Conservation (phyloP, 2,329 filamentous ascomycete species). For the Calonectria hawksworthii region DNA sequence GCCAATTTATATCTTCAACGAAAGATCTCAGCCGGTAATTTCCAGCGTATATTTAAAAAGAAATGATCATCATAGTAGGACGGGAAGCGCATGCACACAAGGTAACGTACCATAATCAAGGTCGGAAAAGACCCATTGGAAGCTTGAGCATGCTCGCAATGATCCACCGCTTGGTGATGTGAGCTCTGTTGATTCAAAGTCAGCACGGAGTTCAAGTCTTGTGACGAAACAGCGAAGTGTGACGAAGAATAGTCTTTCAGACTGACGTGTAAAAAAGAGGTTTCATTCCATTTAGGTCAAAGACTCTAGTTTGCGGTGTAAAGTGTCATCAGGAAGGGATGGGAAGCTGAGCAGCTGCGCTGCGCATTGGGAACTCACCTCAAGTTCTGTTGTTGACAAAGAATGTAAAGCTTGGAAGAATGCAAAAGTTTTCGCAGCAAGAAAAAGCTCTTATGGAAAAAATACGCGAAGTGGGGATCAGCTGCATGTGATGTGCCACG, state of each 20-base stretch:
- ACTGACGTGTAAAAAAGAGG: constrained; percentile 87
- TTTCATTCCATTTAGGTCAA: constrained; percentile 91
- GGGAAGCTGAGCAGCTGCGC: constrained; percentile 25
- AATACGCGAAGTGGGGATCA: constrained; percentile 42
- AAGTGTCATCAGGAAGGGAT: constrained; percentile 80
- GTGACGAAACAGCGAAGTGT: constrained; percentile 31
- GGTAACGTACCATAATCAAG: constrained; percentile 47
- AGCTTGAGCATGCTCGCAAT: constrained; percentile 38
- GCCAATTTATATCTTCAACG: constrained; percentile 88
- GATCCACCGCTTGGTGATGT: constrained; percentile 47
- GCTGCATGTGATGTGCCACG: constrained; percentile 38
- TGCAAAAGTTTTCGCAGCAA: constrained; percentile 41
- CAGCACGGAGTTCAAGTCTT: constrained; percentile 40
- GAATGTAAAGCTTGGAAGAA: constrained; percentile 29
- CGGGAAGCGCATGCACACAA: neutral
- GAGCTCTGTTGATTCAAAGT: constrained; percentile 39
- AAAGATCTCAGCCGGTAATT: constrained; percentile 93
- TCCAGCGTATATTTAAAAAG: constrained; percentile 81
- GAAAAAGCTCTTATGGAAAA: constrained; percentile 44
- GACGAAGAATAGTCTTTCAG: constrained; percentile 70
- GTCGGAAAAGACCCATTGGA: neutral
- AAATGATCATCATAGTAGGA: constrained; percentile 72
- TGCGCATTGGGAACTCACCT: constrained; percentile 44
- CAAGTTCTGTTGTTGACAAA: constrained; percentile 40
- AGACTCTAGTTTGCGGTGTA: constrained; percentile 97